Evolutionary conservation across 192 early-diverging fungal genomes (phyloP).

Genomic region (Piromyces sp.): DNA sequence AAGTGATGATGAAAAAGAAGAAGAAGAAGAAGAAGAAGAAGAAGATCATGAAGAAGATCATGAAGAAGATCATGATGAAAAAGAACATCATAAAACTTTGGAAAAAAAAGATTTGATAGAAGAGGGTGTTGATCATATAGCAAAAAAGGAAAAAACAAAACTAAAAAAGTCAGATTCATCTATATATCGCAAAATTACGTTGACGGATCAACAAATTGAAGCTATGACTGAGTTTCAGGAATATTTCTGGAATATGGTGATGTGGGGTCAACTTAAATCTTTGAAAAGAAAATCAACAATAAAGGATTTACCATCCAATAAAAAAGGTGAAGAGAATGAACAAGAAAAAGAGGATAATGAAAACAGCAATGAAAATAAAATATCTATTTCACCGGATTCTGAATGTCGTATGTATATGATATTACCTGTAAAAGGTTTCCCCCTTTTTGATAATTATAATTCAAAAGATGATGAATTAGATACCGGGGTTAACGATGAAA

Average conservation of each 20-base stretch:
- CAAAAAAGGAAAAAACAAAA: no score
- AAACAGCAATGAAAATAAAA: no score
- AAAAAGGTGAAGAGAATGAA: not conserved
- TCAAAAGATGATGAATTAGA: not conserved
- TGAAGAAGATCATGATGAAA: not conserved
- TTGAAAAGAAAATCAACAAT: not conserved
- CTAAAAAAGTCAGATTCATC: not conserved
- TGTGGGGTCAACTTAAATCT: not conserved
- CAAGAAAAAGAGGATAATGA: not conserved
- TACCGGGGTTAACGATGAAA: not conserved
- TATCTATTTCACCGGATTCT: not conserved
- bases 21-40: not conserved
- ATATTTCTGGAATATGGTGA: not conserved
- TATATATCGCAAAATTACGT: not conserved
- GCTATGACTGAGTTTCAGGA: not conserved
- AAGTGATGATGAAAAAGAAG: not conserved
- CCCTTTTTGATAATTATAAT: not conserved
- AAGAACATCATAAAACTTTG: not conserved
- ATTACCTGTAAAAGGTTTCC: not conserved
- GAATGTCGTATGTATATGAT: not conserved
- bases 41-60: not conserved
- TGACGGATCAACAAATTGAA: not conserved
- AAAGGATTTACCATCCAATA: not conserved
- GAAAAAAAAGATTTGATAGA: no score
- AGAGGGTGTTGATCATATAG: no score